phyloP scores from a whole-genome alignment of 305 asterid species.

The Nicotiana rustica region DNA sequence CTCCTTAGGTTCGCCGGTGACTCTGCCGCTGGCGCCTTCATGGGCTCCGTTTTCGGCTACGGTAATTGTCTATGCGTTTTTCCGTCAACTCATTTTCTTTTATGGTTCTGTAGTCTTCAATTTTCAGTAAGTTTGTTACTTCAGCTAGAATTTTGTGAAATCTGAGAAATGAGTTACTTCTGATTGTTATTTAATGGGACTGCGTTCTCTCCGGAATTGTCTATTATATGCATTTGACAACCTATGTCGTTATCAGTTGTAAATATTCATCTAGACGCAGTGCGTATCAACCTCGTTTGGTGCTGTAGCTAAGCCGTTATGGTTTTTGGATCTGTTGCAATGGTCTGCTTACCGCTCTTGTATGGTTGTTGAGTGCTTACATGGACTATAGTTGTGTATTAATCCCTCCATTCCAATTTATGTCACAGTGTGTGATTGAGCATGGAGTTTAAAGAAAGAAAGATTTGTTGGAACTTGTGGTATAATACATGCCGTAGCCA shows the following conservation, averaged over 20 bases:
- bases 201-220: neutral
- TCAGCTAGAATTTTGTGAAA: neutral
- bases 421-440: too few species aligned
- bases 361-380: neutral
- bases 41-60: constrained; percentile 84
- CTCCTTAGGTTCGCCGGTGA: constrained; percentile 71
- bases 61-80: constrained; percentile 44
- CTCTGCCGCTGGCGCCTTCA: constrained; percentile 75
- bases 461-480: too few species aligned
- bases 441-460: too few species aligned
- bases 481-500: too few species aligned
- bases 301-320: neutral
- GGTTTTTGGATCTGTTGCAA: neutral
- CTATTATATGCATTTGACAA: neutral
- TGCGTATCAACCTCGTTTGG: neutral
- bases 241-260: neutral
- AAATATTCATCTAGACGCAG: neutral
- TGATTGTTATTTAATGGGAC: neutral
- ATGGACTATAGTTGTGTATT: constrained; percentile 2
- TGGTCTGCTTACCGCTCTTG: neutral
- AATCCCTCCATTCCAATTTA: too few species aligned
- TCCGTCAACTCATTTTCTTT: neutral
- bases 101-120: neutral
- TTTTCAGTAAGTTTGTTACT: neutral
- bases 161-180: neutral